Conservation (phyloP, 176 grass and related monocot species). For the Pontederia paniculata region DNA sequence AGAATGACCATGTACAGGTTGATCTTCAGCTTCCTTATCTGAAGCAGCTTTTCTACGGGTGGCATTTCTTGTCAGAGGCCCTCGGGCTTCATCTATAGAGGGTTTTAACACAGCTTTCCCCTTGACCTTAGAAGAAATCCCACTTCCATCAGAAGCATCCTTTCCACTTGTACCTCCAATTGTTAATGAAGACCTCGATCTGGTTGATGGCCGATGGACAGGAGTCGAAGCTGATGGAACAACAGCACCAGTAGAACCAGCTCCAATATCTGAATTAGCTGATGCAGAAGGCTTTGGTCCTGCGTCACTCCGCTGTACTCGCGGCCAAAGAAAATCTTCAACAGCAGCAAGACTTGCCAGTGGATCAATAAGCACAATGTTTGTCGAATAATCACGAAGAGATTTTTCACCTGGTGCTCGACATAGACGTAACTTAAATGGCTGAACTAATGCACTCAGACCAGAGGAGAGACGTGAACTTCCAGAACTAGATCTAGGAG, state of each 20-base stretch:
- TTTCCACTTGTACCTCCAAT: conserved; percentile 40
- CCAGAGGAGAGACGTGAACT: conserved; percentile 46
- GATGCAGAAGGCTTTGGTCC: conserved; percentile 28
- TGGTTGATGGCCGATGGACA: conserved; percentile 35
- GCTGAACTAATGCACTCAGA: conserved; percentile 51
- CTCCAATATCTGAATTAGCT: conserved; percentile 50
- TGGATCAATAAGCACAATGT: conserved; percentile 83
- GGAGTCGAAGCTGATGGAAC: conserved; percentile 21
- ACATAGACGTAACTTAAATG: conserved; percentile 77
- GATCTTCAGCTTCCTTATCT: conserved; percentile 55
- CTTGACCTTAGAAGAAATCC: conserved; percentile 54
- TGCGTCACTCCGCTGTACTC: conserved; percentile 56
- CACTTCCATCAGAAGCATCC: conserved; percentile 33
- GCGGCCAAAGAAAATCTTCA: conserved; percentile 87
- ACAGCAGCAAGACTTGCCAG: conserved; percentile 69
- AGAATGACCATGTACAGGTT: conserved; percentile 38
- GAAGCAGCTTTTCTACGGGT: conserved; percentile 36
- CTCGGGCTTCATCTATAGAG: conserved; percentile 36
- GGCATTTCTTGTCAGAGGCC: conserved; percentile 53
- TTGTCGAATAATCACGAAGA: conserved; percentile 79
- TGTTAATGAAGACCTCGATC: conserved; percentile 43
- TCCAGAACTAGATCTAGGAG: conserved; percentile 39
- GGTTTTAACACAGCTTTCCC: conserved; percentile 68
- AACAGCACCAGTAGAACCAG: conserved; percentile 26
- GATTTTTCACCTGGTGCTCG: conserved; percentile 67